phyloP scores from a whole-genome alignment of 768 basidiomycete genomes.

The Lactarius hengduanensis region DNA sequence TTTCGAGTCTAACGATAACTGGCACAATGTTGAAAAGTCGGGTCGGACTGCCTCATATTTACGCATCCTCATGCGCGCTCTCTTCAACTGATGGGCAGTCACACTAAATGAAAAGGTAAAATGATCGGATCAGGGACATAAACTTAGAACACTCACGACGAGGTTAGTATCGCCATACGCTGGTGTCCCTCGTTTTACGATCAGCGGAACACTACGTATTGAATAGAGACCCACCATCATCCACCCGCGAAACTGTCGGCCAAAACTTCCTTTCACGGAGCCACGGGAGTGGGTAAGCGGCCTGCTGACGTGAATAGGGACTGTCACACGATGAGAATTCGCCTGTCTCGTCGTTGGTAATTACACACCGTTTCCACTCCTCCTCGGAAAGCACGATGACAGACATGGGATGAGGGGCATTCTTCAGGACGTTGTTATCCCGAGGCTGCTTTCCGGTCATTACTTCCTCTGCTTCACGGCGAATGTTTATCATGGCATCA shows the following conservation, averaged over 20 bases:
- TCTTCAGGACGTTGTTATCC: slow-evolving; percentile 89
- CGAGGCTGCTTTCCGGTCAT: slow-evolving; percentile 82
- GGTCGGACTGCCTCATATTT: slow-evolving; percentile 25
- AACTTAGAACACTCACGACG: slow-evolving; percentile 53
- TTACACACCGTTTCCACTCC: slow-evolving; percentile 80
- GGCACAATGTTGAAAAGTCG: slow-evolving; percentile 27
- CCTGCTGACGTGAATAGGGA: slow-evolving; percentile 86
- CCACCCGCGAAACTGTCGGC: slow-evolving; percentile 89
- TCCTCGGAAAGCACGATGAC: slow-evolving; percentile 67
- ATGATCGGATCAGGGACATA: neutral
- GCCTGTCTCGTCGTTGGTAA: neutral
- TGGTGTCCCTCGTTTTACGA: slow-evolving; percentile 35
- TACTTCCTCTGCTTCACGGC: slow-evolving; percentile 87
- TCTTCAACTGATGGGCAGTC: slow-evolving; percentile 88
- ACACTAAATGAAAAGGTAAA: slow-evolving; percentile 49
- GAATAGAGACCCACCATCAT: slow-evolving; percentile 70
- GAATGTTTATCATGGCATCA: slow-evolving; percentile 97
- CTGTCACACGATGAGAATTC: slow-evolving; percentile 39
- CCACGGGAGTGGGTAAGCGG: slow-evolving; percentile 87
- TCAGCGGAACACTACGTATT: neutral
- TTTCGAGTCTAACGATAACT: slow-evolving; percentile 55
- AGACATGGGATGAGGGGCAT: slow-evolving; percentile 89
- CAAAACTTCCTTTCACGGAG: slow-evolving; percentile 92
- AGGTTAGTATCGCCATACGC: slow-evolving; percentile 94
- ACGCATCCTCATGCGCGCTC: slow-evolving; percentile 43